Conservation (phyloP, 2,329 filamentous ascomycete species). For the Elsinoe arachidis region DNA sequence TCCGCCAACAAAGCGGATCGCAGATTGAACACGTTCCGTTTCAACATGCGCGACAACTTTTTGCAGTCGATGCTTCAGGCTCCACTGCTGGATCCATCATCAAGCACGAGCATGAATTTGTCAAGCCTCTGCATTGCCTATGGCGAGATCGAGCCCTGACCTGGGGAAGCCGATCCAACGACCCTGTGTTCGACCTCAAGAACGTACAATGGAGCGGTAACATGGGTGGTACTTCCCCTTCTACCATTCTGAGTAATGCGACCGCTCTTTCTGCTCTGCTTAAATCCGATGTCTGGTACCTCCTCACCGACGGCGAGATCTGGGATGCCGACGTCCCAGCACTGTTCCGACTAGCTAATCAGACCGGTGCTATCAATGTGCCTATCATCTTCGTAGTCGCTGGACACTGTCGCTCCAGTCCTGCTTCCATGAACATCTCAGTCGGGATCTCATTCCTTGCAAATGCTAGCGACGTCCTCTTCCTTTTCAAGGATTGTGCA, state of each 20-base stretch:
- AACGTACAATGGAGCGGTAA: neutral
- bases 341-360: neutral
- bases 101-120: neutral
- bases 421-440: neutral
- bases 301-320: neutral
- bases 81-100: neutral
- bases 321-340: neutral
- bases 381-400: neutral
- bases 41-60: neutral
- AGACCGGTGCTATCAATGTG: neutral
- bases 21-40: neutral
- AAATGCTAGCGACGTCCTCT: neutral
- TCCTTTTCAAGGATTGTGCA: neutral
- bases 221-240: neutral
- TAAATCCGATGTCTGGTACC: neutral
- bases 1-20: neutral
- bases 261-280: neutral
- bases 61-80: neutral
- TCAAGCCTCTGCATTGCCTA: neutral
- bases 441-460: slow-evolving; percentile 5
- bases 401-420: neutral
- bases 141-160: neutral
- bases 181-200: neutral
- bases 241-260: neutral
- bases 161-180: neutral